Conservation (phyloP, 2,329 filamentous ascomycete genomes). For the Ramularia collo-cygni region DNA sequence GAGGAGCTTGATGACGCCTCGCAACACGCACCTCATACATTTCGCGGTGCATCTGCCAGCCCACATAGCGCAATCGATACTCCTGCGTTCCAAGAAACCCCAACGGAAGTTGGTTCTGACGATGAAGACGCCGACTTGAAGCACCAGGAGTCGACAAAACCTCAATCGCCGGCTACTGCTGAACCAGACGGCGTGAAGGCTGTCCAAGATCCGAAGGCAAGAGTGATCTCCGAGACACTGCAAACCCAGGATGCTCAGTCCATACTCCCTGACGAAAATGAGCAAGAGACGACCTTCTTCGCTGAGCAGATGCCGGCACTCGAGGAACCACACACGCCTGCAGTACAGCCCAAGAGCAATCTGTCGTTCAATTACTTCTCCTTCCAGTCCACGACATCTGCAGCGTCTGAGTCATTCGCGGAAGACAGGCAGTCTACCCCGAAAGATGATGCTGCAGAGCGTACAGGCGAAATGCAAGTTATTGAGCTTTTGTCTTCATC, state of each 20-base stretch:
- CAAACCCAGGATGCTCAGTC: constrained; percentile 2
- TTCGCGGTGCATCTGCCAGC: background rate
- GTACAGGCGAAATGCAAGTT: constrained; percentile 3
- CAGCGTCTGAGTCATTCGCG: background rate
- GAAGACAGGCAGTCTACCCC: no score
- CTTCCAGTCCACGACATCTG: constrained; percentile 9
- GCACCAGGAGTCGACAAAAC: constrained; percentile 1
- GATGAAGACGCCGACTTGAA: constrained; percentile 5
- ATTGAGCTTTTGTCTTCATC: constrained; percentile 13
- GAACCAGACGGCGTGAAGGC: constrained; percentile 1
- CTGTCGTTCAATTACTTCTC: constrained; percentile 9
- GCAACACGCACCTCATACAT: background rate
- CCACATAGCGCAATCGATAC: no score
- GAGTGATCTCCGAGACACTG: constrained; percentile 3
- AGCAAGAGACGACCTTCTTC: constrained; percentile 7
- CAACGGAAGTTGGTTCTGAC: background rate
- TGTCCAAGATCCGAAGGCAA: background rate
- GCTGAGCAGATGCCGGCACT: constrained; percentile 7
- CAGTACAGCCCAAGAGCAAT: constrained; percentile 4
- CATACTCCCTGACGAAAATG: background rate
- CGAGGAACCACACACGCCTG: background rate
- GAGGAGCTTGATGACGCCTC: background rate
- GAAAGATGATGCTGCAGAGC: background rate
- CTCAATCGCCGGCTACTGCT: background rate
- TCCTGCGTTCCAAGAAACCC: no score